phyloP scores from a whole-genome alignment of 2,329 filamentous ascomycete species.

The Hypoxylon sp. region DNA sequence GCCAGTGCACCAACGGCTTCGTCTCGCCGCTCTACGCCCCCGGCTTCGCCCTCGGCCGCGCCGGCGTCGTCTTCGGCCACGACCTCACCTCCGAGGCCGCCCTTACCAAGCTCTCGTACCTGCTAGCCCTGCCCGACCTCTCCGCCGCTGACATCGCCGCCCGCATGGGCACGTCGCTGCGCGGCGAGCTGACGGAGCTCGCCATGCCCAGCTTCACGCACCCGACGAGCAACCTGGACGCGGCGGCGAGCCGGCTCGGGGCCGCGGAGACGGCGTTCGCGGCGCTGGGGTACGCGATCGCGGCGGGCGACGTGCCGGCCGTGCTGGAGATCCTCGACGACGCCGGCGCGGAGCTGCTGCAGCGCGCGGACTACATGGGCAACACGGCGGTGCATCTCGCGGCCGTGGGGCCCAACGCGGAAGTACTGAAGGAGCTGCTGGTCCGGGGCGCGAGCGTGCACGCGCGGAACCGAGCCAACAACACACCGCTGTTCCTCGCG shows the following conservation, averaged over 20 bases:
- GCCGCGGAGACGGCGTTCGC: conserved; percentile 74
- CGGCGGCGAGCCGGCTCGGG: conserved; percentile 60
- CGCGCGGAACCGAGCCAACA: conserved; percentile 72
- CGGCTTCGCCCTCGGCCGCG: conserved; percentile 80
- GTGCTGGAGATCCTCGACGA: conserved; percentile 76
- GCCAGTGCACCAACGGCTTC: conserved; percentile 84
- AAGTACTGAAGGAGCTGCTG: conserved; percentile 71
- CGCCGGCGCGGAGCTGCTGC: conserved; percentile 71
- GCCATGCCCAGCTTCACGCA: conserved; percentile 81
- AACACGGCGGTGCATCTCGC: conserved; percentile 77
- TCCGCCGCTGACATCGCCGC: conserved; percentile 73
- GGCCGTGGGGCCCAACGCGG: conserved; percentile 64
- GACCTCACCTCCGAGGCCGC: conserved; percentile 93
- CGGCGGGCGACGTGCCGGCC: conserved; percentile 74
- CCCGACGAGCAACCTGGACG: conserved; percentile 63
- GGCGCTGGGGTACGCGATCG: conserved; percentile 83
- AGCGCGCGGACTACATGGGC: conserved; percentile 82
- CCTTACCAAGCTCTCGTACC: conserved; percentile 89
- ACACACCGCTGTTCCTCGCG: conserved; percentile 75
- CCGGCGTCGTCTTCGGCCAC: conserved; percentile 89
- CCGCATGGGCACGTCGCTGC: conserved; percentile 79
- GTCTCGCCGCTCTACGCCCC: conserved; percentile 84
- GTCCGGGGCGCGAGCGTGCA: conserved; percentile 75
- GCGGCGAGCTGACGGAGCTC: conserved; percentile 87
- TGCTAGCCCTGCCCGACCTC: conserved; percentile 77